Evolutionary conservation across 306 rosid genomes (phyloP).

Genomic region (Ochetophila trinervis): DNA sequence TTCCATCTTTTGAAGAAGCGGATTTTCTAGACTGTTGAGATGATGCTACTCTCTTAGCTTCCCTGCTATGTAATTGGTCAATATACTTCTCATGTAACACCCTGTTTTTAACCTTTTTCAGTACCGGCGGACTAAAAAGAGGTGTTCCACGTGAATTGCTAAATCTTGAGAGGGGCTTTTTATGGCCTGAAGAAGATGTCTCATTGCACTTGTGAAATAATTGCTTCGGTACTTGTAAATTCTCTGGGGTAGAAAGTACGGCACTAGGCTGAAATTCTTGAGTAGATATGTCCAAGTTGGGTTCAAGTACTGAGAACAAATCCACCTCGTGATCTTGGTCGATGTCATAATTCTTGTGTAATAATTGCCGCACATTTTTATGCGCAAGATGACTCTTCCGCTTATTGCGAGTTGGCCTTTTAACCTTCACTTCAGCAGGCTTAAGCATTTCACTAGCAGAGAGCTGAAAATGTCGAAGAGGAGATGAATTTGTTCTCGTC

Average conservation of each 20-base stretch:
- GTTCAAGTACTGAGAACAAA: conserved; percentile 78
- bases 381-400: conserved; percentile 42
- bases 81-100: conserved; percentile 72
- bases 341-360: conserved; percentile 36
- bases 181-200: conserved; percentile 45
- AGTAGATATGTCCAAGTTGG: conserved; percentile 38
- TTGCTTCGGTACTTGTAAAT: conserved; percentile 39
- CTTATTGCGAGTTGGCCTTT: conserved; percentile 35
- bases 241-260: conserved; percentile 50
- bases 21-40: conserved; percentile 20
- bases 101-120: conserved; percentile 70
- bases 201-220: conserved; percentile 31
- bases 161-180: conserved; percentile 56
- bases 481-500: conserved; percentile 38
- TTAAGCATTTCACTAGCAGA: conserved; percentile 70
- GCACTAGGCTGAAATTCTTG: conserved; percentile 32
- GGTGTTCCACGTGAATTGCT: conserved; percentile 31
- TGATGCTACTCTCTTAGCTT: conserved; percentile 56
- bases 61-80: conserved; percentile 65
- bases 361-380: conserved; percentile 48
- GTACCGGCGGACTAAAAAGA: conserved; percentile 70
- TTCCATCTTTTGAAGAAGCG: conserved; percentile 11
- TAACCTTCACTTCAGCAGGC: conserved; percentile 31
- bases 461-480: conserved; percentile 40
- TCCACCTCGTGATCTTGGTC: conserved; percentile 51